A percentile compares a stretch with the other conserved stretches of the same genome.
Conservation (phyloP, 1,284 basidiomycete genomes). For the Erythrobasidium hasegawianum region DNA sequence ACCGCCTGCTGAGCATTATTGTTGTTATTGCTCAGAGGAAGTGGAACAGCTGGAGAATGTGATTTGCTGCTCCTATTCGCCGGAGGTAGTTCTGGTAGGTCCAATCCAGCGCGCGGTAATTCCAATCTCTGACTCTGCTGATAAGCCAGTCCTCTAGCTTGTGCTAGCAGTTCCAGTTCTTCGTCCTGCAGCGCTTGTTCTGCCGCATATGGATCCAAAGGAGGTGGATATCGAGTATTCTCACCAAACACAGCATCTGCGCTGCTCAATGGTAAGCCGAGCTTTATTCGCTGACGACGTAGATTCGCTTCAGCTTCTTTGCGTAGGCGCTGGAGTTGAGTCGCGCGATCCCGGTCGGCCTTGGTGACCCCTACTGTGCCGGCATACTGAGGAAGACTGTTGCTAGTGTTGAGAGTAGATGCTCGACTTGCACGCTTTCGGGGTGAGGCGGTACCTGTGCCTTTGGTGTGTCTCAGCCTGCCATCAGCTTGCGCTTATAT, state of each 20-base stretch:
- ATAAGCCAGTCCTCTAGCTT: slow-evolving; percentile 20
- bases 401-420: too few species aligned
- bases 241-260: neutral
- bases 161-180: slow-evolving; percentile 24
- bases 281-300: slow-evolving; percentile 10
- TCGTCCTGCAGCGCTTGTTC: slow-evolving; percentile 13
- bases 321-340: slow-evolving; percentile 24
- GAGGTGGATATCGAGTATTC: too few species aligned
- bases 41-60: too few species aligned
- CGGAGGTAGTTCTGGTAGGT: too few species aligned
- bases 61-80: too few species aligned
- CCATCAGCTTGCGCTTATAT: too few species aligned
- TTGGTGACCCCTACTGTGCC: slow-evolving; percentile 9
- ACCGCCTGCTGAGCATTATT: too few species aligned
- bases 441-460: slow-evolving; percentile 17
- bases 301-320: slow-evolving; percentile 25
- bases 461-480: neutral
- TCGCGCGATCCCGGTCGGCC: slow-evolving; percentile 29
- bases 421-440: slow-evolving; percentile 11
- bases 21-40: too few species aligned
- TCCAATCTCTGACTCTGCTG: slow-evolving; percentile 12
- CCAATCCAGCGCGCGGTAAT: neutral
- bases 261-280: neutral
- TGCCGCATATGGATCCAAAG: too few species aligned
- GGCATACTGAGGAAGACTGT: too few species aligned